Evolutionary conservation across 192 early-diverging fungal genomes (phyloP).

Genomic region (Podila clonocystis): DNA sequence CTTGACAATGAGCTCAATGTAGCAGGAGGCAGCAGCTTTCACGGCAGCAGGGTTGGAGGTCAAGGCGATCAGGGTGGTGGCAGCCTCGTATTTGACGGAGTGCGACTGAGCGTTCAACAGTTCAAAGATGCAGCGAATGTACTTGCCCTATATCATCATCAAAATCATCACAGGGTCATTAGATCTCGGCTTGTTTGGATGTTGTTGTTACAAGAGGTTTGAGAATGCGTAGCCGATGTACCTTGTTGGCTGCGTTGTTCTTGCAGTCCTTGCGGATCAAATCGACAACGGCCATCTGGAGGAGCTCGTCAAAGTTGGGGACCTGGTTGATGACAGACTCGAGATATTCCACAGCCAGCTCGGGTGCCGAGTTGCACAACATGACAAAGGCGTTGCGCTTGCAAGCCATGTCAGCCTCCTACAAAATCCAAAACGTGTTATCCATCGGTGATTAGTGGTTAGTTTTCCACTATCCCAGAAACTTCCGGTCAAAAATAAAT

Average conservation of each 20-base stretch:
- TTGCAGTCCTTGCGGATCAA: constrained; percentile 93
- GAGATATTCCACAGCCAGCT: constrained; percentile 87
- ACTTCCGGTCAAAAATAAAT: not conserved
- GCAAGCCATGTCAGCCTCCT: constrained; percentile 94
- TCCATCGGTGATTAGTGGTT: not conserved
- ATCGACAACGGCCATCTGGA: constrained; percentile 95
- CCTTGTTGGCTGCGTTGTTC: constrained; percentile 85
- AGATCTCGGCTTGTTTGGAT: not conserved
- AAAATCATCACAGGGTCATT: not conserved
- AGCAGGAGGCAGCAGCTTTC: constrained; percentile 91
- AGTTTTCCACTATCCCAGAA: not conserved
- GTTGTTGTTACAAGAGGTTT: not conserved
- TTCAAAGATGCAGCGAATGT: constrained; percentile 91
- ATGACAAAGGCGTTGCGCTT: constrained; percentile 96
- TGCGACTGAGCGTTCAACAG: constrained; percentile 82
- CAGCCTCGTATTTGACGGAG: constrained; percentile 98
- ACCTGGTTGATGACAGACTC: constrained; percentile 78
- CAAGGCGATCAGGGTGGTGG: constrained; percentile 88
- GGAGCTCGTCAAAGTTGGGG: constrained; percentile 84
- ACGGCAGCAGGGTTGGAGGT: constrained; percentile 90
- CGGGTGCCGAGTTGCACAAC: constrained; percentile 81
- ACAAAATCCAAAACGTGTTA: constrained; percentile 1
- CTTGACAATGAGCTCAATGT: constrained; percentile 90
- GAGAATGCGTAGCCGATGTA: constrained; percentile 34
- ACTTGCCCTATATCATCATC: constrained; percentile 71